phyloP scores from a whole-genome alignment of 2,329 filamentous ascomycete genomes.

The Exophiala viscosa region DNA sequence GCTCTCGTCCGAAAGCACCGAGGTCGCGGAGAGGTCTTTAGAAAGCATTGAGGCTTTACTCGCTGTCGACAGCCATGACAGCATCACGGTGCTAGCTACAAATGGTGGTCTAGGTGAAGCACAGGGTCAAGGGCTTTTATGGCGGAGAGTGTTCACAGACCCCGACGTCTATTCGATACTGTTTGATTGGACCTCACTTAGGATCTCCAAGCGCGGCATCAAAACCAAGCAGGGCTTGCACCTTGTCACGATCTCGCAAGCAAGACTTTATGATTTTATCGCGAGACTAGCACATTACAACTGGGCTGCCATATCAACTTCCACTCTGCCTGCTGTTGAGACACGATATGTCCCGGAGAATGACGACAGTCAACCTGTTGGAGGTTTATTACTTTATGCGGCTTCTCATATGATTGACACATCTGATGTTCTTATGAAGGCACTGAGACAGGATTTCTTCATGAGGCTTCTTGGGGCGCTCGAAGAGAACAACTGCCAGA shows the following conservation, averaged over 20 bases:
- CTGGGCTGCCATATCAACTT: constrained; percentile 51
- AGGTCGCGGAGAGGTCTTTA: constrained; percentile 53
- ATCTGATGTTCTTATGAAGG: constrained; percentile 27
- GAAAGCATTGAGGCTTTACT: constrained; percentile 53
- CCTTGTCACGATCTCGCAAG: constrained; percentile 57
- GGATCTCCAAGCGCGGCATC: constrained; percentile 42
- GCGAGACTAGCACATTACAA: constrained; percentile 52
- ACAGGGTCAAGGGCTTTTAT: constrained; percentile 53
- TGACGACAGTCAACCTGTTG: constrained; percentile 16
- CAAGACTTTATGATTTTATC: constrained; percentile 57
- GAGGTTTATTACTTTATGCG: constrained; percentile 26
- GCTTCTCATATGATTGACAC: constrained; percentile 27
- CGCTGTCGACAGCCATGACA: constrained; percentile 45
- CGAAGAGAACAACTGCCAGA: constrained; percentile 22
- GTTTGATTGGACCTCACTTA: constrained; percentile 44
- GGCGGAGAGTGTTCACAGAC: constrained; percentile 61
- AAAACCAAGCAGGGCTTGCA: constrained; percentile 39
- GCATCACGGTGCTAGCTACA: constrained; percentile 27
- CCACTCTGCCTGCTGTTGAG: constrained; percentile 54
- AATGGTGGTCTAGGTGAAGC: constrained; percentile 30
- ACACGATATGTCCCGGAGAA: constrained; percentile 31
- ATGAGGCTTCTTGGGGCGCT: constrained; percentile 21
- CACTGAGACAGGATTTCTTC: constrained; percentile 28
- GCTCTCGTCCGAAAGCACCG: constrained; percentile 55
- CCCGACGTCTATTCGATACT: constrained; percentile 55